These are phyloP conservation scores for Monascus ruber DNA, from an alignment of 2,329 filamentous ascomycete genomes.

Conservation along the genomic window DNA sequence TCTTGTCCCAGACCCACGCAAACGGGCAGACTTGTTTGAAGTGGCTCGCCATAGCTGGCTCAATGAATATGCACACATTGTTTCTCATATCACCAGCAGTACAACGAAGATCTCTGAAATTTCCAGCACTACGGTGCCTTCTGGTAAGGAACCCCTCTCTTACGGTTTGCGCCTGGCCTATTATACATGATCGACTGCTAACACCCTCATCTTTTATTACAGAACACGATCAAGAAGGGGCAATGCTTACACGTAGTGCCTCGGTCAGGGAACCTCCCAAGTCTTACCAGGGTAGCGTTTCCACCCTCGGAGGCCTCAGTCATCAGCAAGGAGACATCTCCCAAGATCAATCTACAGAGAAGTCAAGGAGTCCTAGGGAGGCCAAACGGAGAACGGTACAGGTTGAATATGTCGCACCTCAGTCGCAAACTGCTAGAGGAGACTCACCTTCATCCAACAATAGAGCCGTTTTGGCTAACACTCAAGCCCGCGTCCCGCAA, in stretches of 20 bases:
- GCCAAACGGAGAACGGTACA: slow-evolving; percentile 90
- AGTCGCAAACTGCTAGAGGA: slow-evolving; percentile 71
- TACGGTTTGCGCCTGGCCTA: slow-evolving; percentile 1
- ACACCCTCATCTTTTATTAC: neutral
- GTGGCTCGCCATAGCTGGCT: slow-evolving; percentile 97
- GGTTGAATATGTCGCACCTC: slow-evolving; percentile 91
- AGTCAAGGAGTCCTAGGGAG: slow-evolving; percentile 59
- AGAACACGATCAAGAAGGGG: slow-evolving; percentile 47
- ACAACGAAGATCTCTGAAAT: slow-evolving; percentile 81
- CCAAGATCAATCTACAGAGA: slow-evolving; percentile 49
- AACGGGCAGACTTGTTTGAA: slow-evolving; percentile 91
- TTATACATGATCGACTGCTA: too few relatives aligned
- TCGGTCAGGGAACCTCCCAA: slow-evolving; percentile 84
- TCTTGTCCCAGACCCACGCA: slow-evolving; percentile 85
- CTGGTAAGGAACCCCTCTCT: slow-evolving; percentile 33
- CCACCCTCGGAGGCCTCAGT: slow-evolving; percentile 48
- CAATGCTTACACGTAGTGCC: slow-evolving; percentile 66
- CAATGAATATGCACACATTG: slow-evolving; percentile 91
- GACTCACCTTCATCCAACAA: slow-evolving; percentile 22
- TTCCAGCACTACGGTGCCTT: slow-evolving; percentile 60
- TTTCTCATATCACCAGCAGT: slow-evolving; percentile 92
- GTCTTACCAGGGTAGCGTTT: slow-evolving; percentile 39
- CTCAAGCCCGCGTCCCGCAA: slow-evolving; percentile 2
- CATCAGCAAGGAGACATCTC: slow-evolving; percentile 68
- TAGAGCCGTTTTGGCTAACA: slow-evolving; percentile 4